Base-by-base conservation (phyloP, 2,329 filamentous ascomycete species). In the Penicillium sp. region DNA sequence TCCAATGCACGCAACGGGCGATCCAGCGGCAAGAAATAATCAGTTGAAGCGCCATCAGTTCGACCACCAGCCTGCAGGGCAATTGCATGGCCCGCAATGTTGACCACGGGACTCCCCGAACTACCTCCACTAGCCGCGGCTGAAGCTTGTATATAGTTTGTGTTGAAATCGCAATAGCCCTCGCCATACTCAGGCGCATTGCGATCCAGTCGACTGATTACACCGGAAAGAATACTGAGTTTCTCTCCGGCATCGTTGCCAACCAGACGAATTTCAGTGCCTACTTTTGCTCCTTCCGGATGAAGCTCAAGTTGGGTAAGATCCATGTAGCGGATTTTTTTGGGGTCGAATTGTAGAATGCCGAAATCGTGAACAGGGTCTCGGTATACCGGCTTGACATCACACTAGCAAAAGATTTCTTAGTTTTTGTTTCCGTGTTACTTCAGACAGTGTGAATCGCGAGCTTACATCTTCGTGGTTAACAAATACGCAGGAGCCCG, bases 161-260 rank as follows among this genome's bases (percentile, higher is more conserved):
- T 88, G 69, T 88, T 99, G 83, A 99, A 99, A 72, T 99, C 94
- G 73, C 92, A 94, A 74, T 99, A 99, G 27, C 94, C 94, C 60
- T 97, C 94, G 52, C 93, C 93, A 65, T 99, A 97, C 68, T 99
- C 94, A 14, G 94, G 94, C 1, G 95, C 95, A 74, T 99, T 99
- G 63, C 94, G 86, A 68, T 99, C 94, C 55, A 99, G 80, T 66
- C 94, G 87, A 76, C 92, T 96, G 72, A 99, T 99, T 52, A 99
- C 93, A 66, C 94, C 94, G 5, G 94, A 97, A 54, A 99, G 79
- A 65, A 99, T 99, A 79, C 92, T 97, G 63, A 99, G 85, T 77
- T 99, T 99, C 74, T 99, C 94, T 61, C 94, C 94, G 29, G 94
- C 94, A 79, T 99, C 94, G 74, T 99, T 99, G 77, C 94, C 94